Base-by-base conservation (phyloP, 306 rosid species). In the Trifolium subterraneum region DNA sequence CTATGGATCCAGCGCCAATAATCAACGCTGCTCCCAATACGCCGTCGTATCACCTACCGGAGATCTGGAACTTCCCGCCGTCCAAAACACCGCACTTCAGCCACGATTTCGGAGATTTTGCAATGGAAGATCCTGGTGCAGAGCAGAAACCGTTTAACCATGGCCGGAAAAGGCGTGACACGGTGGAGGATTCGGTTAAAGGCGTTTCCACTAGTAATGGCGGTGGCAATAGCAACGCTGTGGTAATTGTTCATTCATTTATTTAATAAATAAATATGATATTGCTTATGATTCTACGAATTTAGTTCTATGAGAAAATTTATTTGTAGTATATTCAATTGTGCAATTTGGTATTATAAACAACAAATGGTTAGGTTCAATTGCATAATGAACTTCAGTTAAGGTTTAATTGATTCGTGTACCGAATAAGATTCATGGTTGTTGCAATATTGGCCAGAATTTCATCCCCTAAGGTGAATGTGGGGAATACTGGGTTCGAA, bases 1-100 rank as follows among this genome's bases (percentile, higher is more conserved):
- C 12, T 13, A 93, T 93, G 98, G 97, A 93, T 93, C 98, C 98
- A 33, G 79, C 82, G 0, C 79, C 88, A 20, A 75, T 89, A 38
- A 84, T 86, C 61, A 85, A 82, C 80, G 86, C 56, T 39, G 79
- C 41, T 15, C 61, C 85, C 35, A 87, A 76, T 86, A 74, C 84
- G 68, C 13, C 84, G 77, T 45, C 95, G 59, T 89, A 1, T 74
- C 80, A 86, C 74, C 76, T 87, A 3, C 10, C 93, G 3, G 94
- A 91, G 96, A 89, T 89, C 94, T 93, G 97, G 98, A 88, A 71
- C 20, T 83, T 85, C 22, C 90, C 90, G 0, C 36, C 76, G 4
- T 8, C 13, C 0, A 68, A 86, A 52, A 73, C 78, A 75, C 78
- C 90, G 6, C 83, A 47, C 3, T 88, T 88, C 25, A 87, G 59